A percentile compares a stretch with the other conserved stretches of the same genome.
Evolutionary conservation across 768 basidiomycete species (phyloP).

Genomic region (Boletus rubroflammeus): DNA sequence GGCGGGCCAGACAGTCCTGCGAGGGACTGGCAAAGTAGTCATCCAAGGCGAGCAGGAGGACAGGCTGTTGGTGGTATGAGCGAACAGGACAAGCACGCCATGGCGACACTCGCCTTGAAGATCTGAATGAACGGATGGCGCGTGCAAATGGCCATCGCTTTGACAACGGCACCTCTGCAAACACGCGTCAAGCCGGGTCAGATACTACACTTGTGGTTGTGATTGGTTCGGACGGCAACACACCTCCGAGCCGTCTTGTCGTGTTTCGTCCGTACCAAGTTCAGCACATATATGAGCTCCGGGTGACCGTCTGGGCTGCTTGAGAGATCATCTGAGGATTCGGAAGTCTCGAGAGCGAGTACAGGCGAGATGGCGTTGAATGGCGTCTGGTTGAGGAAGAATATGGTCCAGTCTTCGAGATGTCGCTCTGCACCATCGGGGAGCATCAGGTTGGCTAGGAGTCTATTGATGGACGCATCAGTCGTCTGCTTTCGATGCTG

Average conservation of each 20-base stretch:
- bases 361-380: constrained; percentile 85
- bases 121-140: constrained; percentile 93
- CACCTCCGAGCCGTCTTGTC: constrained; percentile 80
- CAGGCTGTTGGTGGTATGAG: constrained; percentile 54
- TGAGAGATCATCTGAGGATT: constrained; percentile 29
- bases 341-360: constrained; percentile 61
- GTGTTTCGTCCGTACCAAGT: constrained; percentile 87
- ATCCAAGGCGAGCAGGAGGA: constrained; percentile 89
- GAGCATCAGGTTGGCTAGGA: constrained; percentile 95
- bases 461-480: constrained; percentile 42
- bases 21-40: constrained; percentile 91
- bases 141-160: constrained; percentile 92
- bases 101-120: constrained; percentile 65
- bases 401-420: constrained; percentile 96
- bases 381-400: constrained; percentile 93
- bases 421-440: constrained; percentile 97
- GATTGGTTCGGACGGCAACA: constrained; percentile 19
- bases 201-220: not conserved
- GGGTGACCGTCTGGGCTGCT: constrained; percentile 26
- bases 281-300: constrained; percentile 82
- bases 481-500: not conserved
- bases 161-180: constrained; percentile 84
- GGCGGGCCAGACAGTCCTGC: constrained; percentile 81
- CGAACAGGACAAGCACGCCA: not conserved
- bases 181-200: constrained; percentile 9